Percentiles rank a stretch among this genome's conserved stretches.
Evolutionary conservation across 257 asterid species (phyloP).

Genomic region (Prunella vulgaris): DNA sequence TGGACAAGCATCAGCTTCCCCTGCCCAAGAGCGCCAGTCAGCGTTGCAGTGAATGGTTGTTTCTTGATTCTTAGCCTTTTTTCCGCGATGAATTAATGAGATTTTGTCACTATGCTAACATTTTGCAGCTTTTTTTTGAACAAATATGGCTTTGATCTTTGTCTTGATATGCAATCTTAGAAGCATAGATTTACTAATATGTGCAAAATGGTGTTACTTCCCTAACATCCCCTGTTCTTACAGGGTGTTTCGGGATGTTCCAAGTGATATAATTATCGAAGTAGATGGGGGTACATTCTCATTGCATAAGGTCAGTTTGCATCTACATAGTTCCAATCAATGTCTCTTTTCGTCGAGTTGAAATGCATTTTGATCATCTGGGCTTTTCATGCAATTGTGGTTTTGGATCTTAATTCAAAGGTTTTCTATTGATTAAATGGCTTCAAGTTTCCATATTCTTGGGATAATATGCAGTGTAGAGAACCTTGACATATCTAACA

Average conservation of each 20-base stretch:
- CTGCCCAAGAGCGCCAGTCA: constrained; percentile 56
- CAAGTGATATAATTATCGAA: constrained; percentile 81
- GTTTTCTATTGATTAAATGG: neutral
- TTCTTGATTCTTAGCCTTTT: constrained; percentile 1
- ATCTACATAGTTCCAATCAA: neutral
- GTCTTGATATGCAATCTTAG: neutral
- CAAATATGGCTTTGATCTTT: neutral
- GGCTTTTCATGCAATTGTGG: neutral
- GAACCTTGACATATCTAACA: neutral
- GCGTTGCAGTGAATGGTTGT: constrained; percentile 75
- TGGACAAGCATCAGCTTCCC: constrained; percentile 68
- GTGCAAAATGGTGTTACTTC: neutral
- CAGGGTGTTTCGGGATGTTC: constrained; percentile 95
- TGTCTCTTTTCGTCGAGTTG: neutral
- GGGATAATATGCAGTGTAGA: neutral
- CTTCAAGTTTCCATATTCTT: neutral
- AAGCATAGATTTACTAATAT: constrained; percentile 5
- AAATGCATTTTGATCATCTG: neutral
- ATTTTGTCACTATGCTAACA: neutral
- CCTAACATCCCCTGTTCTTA: constrained; percentile 21
- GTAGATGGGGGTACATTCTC: constrained; percentile 74
- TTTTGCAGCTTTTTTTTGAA: neutral
- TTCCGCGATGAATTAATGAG: neutral
- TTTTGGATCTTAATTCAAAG: neutral
- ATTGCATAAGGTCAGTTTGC: constrained; percentile 68